phyloP scores from a whole-genome alignment of 768 basidiomycete genomes.

The Lactarius sanguifluus region DNA sequence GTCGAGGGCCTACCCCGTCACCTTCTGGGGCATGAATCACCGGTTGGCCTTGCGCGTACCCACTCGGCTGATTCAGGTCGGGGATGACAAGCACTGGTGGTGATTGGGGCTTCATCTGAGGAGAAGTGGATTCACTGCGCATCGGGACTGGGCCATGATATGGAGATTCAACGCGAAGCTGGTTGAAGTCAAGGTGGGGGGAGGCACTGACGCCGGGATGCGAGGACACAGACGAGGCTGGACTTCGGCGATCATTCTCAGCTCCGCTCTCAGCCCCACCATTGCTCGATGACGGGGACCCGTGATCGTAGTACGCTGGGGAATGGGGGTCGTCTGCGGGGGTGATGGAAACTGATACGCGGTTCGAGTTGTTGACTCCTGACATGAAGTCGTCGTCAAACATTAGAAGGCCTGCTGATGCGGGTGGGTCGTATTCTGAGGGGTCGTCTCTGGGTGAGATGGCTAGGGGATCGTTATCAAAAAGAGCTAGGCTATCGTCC shows the following conservation, averaged over 20 bases:
- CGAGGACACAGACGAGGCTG: constrained; percentile 70
- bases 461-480: constrained; percentile 43
- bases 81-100: constrained; percentile 63
- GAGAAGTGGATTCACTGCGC: constrained; percentile 42
- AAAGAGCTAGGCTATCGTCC: constrained; percentile 48
- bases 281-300: constrained; percentile 59
- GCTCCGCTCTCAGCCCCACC: constrained; percentile 46
- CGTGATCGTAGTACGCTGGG: constrained; percentile 54
- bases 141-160: constrained; percentile 52
- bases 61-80: constrained; percentile 41
- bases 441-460: constrained; percentile 49
- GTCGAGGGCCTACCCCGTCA: constrained; percentile 53
- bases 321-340: constrained; percentile 39
- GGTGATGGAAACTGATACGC: constrained; percentile 45
- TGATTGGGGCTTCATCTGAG: constrained; percentile 55
- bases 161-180: constrained; percentile 64
- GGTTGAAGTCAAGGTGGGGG: constrained; percentile 56
- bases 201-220: constrained; percentile 49
- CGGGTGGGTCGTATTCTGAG: constrained; percentile 65
- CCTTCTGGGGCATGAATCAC: constrained; percentile 65
- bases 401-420: constrained; percentile 21
- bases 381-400: constrained; percentile 51
- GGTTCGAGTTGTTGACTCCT: constrained; percentile 42
- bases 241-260: constrained; percentile 50
- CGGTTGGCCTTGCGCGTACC: constrained; percentile 44